Conservation (phyloP, 371 early-diverging fungal genomes). For the Rhizopus microsporus region DNA sequence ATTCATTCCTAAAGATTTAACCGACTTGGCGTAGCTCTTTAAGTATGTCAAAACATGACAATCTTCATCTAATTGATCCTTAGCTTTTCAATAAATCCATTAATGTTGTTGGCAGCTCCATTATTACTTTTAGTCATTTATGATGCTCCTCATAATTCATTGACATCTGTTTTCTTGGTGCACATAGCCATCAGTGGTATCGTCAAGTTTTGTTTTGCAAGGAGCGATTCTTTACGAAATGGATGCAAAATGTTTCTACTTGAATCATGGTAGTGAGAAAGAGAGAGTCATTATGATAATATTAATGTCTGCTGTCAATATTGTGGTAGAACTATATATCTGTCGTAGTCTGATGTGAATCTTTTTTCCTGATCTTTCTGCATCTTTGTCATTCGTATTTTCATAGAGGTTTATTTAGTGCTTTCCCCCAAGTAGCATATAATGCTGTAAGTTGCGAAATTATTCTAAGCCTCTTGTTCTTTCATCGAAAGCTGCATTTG, state of each 20-base stretch:
- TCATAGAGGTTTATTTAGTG: not conserved
- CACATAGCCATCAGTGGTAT: not conserved
- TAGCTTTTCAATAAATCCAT: not conserved
- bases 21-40: too few species aligned
- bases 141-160: not conserved
- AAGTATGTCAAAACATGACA: too few species aligned
- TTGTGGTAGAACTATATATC: slow-evolving; percentile 2
- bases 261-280: not conserved
- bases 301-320: not conserved
- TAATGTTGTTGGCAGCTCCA: slow-evolving; percentile 1
- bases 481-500: not conserved
- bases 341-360: not conserved
- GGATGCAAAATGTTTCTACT: not conserved
- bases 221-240: not conserved
- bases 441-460: not conserved
- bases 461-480: not conserved
- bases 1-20: too few species aligned
- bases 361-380: not conserved
- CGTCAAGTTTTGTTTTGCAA: not conserved
- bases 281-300: not conserved
- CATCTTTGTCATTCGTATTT: not conserved
- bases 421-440: not conserved
- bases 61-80: too few species aligned
- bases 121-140: slow-evolving; percentile 4
- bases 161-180: slow-evolving; percentile 2